Conservation (phyloP, 139 green algal genomes). For the Tetratostichococcus sp. region DNA sequence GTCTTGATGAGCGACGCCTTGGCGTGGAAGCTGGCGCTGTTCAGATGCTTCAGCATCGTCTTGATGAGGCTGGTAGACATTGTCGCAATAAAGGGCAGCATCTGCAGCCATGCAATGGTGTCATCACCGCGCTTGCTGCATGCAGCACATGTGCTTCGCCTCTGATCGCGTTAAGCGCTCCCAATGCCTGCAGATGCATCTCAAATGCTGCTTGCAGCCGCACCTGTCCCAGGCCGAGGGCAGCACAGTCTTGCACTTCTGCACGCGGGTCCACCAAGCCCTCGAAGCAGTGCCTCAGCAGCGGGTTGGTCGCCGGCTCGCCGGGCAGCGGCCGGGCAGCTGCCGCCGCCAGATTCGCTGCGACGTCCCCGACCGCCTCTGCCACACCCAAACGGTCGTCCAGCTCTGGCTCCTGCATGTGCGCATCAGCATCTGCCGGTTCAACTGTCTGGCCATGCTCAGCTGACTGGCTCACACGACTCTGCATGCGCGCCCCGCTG, state of each 20-base stretch:
- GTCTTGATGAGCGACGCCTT: not conserved
- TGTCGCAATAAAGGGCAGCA: not conserved
- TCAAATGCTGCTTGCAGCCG: not conserved
- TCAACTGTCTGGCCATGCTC: no score
- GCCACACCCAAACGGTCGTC: not conserved
- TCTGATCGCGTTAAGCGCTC: no score
- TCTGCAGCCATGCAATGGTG: not conserved
- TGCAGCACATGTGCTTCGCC: no score
- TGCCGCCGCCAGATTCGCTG: not conserved
- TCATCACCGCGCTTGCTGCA: no score
- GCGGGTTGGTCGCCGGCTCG: not conserved
- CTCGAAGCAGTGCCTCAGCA: not conserved
- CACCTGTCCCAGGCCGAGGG: not conserved
- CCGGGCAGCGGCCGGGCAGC: not conserved
- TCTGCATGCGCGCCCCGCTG: no score
- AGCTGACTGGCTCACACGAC: no score
- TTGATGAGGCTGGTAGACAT: not conserved
- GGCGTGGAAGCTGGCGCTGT: not conserved
- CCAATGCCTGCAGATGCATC: no score
- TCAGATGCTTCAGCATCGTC: constrained; percentile 1
- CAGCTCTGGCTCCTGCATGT: not conserved
- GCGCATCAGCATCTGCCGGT: no score
- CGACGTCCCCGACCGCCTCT: not conserved
- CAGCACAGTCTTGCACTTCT: not conserved
- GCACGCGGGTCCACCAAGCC: not conserved